Evolutionary conservation across 2,329 filamentous ascomycete species (phyloP), one percentile per base, ranked within the genome.

Genomic region (Fusarium sublunatum): DNA sequence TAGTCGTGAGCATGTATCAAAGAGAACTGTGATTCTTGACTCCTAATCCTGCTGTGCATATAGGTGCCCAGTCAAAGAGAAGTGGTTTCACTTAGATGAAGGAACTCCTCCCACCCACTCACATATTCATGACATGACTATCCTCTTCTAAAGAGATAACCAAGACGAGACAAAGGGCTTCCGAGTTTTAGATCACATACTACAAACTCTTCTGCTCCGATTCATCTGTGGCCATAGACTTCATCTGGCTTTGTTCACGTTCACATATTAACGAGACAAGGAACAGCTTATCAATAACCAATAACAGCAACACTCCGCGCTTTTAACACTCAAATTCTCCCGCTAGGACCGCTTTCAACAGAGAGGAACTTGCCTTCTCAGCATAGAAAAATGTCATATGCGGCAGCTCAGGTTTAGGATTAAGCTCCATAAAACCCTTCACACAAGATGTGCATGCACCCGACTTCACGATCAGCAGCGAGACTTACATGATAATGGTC

Each of bases 351-450:
- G 2, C 64, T 65, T 1, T 64, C 72, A 19, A 73, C 64, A 3
- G 70, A 75, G 11, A 47, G 45, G 4, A 54, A 74, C 54, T 51
- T 76, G 5, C 47, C 64, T 2, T 58, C 58, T 3, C 72, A 75
- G 29, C 39, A 57, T 11, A 73, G 69, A 6, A 67, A 67, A 24
- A 73, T 35, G 78, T 87, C 8, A 87, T 84, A 0, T 74, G 75
- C 0, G 74, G 73, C 1, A 76, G 73, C 34, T 57, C 70, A 2
- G 75, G 75, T 24, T 75, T 85, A 6, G 84, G 84, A 3, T 78
- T 29, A 82, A 86, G 65, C 74, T 87, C 5, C 74, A 74, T 52
- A 79, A 79, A 48, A 79, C 87, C 2, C 76, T 88, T 5, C 87
- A 86, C 67, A 68, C 71, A 1, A 78, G 77, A 4, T 81, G 83